phyloP scores from a whole-genome alignment of 1,284 basidiomycete species.

The Heterobasidion irregulare region DNA sequence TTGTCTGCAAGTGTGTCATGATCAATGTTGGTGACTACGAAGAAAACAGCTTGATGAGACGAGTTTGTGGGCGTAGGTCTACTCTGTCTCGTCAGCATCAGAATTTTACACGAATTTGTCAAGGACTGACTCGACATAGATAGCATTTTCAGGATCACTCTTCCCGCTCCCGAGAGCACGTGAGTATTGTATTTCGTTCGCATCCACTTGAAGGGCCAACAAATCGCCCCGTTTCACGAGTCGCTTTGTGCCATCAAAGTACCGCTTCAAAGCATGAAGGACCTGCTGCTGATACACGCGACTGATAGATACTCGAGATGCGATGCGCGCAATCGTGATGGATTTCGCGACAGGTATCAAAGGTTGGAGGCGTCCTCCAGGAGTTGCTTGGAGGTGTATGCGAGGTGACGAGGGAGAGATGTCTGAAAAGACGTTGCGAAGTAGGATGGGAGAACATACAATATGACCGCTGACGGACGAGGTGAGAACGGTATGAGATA shows the following conservation, averaged over 20 bases:
- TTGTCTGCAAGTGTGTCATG: conserved; percentile 41
- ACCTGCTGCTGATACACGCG: conserved; percentile 69
- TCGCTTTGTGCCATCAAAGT: conserved; percentile 54
- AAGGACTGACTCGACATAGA: background rate
- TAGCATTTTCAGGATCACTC: background rate
- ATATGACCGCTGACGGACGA: conserved; percentile 26
- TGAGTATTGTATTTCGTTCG: conserved; percentile 29
- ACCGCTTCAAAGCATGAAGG: conserved; percentile 56
- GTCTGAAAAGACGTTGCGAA: conserved; percentile 40
- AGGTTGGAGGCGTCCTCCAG: conserved; percentile 47
- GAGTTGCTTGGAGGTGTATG: conserved; percentile 36
- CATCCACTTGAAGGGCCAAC: conserved; percentile 65
- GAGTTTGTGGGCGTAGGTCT: background rate
- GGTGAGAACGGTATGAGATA: background rate
- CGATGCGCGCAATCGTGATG: conserved; percentile 78
- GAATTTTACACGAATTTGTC: background rate
- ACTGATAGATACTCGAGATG: conserved; percentile 73
- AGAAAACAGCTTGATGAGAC: conserved; percentile 40
- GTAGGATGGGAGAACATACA: conserved; percentile 46
- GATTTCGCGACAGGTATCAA: conserved; percentile 64
- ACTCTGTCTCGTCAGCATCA: background rate
- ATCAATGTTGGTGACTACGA: conserved; percentile 75
- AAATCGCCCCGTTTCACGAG: conserved; percentile 79
- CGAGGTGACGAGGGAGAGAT: conserved; percentile 14
- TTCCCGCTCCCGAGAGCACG: conserved; percentile 18